Conservation (phyloP, 2,329 filamentous ascomycete species). For the Ascosphaera aggregata region DNA sequence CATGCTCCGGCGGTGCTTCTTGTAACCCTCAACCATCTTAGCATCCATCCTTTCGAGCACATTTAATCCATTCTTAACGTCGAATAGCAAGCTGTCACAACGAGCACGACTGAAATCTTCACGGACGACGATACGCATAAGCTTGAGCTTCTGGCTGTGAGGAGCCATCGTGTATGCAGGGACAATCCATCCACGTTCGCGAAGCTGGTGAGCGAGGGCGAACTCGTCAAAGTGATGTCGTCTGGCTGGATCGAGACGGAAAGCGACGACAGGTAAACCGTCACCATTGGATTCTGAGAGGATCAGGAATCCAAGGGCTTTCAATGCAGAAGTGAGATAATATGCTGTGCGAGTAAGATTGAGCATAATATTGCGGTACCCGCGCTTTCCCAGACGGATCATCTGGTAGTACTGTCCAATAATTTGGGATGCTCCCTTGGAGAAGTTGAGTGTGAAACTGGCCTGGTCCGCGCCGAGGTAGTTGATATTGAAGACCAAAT, state of each 20-base stretch:
- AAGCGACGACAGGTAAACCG: constrained; percentile 76
- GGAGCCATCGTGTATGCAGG: constrained; percentile 96
- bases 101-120: constrained; percentile 73
- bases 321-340: constrained; percentile 53
- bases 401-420: constrained; percentile 97
- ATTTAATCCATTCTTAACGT: constrained; percentile 55
- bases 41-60: constrained; percentile 52
- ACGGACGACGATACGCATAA: constrained; percentile 77
- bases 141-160: constrained; percentile 58
- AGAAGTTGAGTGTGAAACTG: constrained; percentile 94
- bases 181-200: constrained; percentile 75
- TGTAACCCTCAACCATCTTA: constrained; percentile 42
- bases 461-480: constrained; percentile 90
- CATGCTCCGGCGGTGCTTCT: constrained; percentile 27
- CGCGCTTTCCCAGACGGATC: constrained; percentile 79
- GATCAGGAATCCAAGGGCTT: constrained; percentile 60
- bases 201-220: constrained; percentile 59
- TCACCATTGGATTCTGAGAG: constrained; percentile 58
- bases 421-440: constrained; percentile 80
- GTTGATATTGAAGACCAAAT: constrained; percentile 98
- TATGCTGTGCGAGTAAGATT: constrained; percentile 81
- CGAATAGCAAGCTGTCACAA: constrained; percentile 53
- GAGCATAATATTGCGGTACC: constrained; percentile 80
- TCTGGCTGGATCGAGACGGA: constrained; percentile 41
- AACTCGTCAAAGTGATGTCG: constrained; percentile 46